Evolutionary conservation across 179 eudicot species (phyloP).

Genomic region (Silene coronaria): DNA sequence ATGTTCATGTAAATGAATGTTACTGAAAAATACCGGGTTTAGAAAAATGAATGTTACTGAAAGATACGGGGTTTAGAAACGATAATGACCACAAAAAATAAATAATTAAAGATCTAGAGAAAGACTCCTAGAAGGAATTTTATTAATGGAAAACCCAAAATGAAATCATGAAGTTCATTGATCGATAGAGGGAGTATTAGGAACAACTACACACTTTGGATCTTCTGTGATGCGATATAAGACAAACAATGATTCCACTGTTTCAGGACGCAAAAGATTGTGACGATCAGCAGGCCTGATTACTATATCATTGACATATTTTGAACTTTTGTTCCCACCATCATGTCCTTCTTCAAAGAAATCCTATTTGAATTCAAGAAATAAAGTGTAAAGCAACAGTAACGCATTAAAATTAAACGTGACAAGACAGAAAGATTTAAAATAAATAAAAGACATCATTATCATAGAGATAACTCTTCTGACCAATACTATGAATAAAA

Average conservation of each 20-base stretch:
- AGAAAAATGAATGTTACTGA: too few species aligned
- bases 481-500: slow-evolving; percentile 2
- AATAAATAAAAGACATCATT: not conserved
- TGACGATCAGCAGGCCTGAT: slow-evolving; percentile 88
- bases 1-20: too few species aligned
- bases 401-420: not conserved
- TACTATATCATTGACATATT: slow-evolving; percentile 64
- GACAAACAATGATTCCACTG: slow-evolving; percentile 84
- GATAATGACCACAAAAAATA: not conserved
- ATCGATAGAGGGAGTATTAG: not conserved
- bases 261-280: slow-evolving; percentile 96
- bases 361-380: slow-evolving; percentile 44
- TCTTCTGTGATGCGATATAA: slow-evolving; percentile 90
- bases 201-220: slow-evolving; percentile 50
- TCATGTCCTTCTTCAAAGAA: slow-evolving; percentile 54
- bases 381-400: slow-evolving; percentile 7
- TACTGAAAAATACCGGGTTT: too few species aligned
- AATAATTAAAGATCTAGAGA: not conserved
- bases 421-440: not conserved
- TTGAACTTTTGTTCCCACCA: slow-evolving; percentile 87
- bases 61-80: too few species aligned
- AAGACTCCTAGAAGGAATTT: not conserved
- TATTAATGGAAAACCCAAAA: not conserved
- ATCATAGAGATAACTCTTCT: not conserved
- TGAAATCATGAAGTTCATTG: not conserved